Percentiles rank a stretch among this genome's conserved stretches.
Conservation (phyloP, 139 green algal genomes). For the Picochlorum costavermella region DNA sequence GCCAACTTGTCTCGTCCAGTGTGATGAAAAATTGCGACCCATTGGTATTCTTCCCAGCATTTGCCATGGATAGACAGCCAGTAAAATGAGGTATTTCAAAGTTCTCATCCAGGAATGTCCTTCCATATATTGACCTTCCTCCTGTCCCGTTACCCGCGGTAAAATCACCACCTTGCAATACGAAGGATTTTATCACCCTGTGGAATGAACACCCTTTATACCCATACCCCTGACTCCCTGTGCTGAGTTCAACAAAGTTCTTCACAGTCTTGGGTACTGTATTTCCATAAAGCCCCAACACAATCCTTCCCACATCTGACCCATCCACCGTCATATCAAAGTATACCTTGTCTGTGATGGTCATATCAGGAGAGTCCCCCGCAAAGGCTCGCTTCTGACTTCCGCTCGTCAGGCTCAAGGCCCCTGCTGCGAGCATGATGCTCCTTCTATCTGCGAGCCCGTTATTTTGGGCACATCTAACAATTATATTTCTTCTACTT, state of each 20-base stretch:
- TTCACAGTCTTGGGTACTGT: conserved; percentile 54
- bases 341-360: conserved; percentile 40
- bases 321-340: conserved; percentile 62
- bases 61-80: conserved; percentile 48
- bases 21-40: conserved; percentile 49
- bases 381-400: too few relatives aligned
- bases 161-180: conserved; percentile 46
- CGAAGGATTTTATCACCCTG: conserved; percentile 60
- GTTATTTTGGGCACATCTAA: too few relatives aligned
- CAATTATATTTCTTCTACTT: too few relatives aligned
- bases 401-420: too few relatives aligned
- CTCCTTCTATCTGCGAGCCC: neutral
- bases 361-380: neutral
- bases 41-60: conserved; percentile 43
- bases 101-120: conserved; percentile 27
- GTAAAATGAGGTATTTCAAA: conserved; percentile 18
- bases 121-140: conserved; percentile 42
- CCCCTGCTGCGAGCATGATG: neutral
- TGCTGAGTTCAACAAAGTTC: conserved; percentile 47
- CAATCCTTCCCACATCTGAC: conserved; percentile 43
- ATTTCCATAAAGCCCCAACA: conserved; percentile 63
- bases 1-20: conserved; percentile 32
- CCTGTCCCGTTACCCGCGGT: conserved; percentile 4
- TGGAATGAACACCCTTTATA: conserved; percentile 52
- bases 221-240: conserved; percentile 18